These are phyloP conservation scores for Penicillium waksmanii DNA, from an alignment of 495 filamentous ascomycete genomes.

Conservation along the genomic window DNA sequence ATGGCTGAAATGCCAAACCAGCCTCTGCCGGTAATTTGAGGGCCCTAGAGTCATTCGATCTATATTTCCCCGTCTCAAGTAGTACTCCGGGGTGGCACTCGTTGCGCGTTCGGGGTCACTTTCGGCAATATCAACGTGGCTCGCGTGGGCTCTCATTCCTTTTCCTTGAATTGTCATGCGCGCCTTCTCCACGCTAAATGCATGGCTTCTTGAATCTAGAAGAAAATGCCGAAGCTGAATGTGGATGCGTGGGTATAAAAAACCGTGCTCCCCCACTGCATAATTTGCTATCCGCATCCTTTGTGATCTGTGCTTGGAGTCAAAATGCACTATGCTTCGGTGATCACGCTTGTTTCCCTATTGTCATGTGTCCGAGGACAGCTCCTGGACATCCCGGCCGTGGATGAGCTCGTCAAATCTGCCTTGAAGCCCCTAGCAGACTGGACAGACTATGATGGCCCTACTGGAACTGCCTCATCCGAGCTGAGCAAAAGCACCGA, in stretches of 20 bases:
- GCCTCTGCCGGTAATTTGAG: constrained; percentile 8
- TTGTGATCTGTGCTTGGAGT: constrained; percentile 3
- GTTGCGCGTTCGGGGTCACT: background rate
- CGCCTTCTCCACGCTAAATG: background rate
- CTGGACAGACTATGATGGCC: constrained; percentile 18
- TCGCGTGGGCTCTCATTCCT: background rate
- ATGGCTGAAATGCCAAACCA: constrained; percentile 7
- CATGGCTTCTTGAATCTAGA: background rate
- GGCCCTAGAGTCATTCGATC: constrained; percentile 21
- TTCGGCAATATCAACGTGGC: constrained; percentile 1
- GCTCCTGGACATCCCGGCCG: constrained; percentile 25
- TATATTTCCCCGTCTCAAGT: constrained; percentile 29
- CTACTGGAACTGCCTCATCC: constrained; percentile 16
- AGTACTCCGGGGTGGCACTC: constrained; percentile 29
- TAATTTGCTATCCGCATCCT: background rate
- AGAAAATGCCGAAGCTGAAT: constrained; percentile 1
- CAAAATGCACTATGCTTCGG: constrained; percentile 25
- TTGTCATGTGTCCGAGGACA: constrained; percentile 28
- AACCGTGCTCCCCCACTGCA: constrained; percentile 6
- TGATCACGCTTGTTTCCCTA: constrained; percentile 18
- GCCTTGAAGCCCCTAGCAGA: constrained; percentile 20
- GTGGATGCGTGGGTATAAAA: constrained; percentile 19
- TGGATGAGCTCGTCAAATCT: constrained; percentile 27
- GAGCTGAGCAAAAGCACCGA: constrained; percentile 8
- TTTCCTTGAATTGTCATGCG: background rate